phyloP scores from a whole-genome alignment of 768 basidiomycete species.

The Calocybe gangraenosa region DNA sequence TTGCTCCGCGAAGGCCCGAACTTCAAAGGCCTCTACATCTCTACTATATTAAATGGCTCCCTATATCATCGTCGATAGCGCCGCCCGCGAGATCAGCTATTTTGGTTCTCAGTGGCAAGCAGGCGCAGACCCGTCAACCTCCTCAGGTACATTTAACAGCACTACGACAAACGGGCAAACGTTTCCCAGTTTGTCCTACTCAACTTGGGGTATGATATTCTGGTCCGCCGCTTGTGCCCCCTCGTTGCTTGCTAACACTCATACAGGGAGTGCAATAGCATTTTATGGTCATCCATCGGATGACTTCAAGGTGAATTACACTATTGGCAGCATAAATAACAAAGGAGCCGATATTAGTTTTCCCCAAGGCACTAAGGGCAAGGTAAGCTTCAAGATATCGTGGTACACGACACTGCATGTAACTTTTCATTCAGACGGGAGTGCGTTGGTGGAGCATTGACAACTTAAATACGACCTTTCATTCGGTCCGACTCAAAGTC shows the following conservation, averaged over 20 bases:
- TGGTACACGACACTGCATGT: background rate
- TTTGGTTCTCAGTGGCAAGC: background rate
- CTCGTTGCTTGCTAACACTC: background rate
- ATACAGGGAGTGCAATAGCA: background rate
- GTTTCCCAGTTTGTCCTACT: background rate
- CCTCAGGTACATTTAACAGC: background rate
- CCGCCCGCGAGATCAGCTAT: background rate
- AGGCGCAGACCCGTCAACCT: background rate
- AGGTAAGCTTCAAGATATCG: background rate
- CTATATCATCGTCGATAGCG: background rate
- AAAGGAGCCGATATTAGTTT: background rate
- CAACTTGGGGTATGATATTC: background rate
- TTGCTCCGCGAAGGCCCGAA: no score
- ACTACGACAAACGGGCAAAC: background rate
- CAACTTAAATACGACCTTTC: background rate
- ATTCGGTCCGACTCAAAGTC: background rate
- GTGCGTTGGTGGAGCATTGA: background rate
- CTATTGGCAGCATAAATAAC: background rate
- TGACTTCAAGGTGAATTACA: background rate
- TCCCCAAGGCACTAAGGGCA: background rate
- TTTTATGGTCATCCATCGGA: background rate
- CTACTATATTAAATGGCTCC: background rate
- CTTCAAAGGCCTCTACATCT: no score
- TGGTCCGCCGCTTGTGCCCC: no score
- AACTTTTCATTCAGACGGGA: background rate